Base-by-base conservation (phyloP, 148 eudicot genomes). In the Diospyros kaki region DNA sequence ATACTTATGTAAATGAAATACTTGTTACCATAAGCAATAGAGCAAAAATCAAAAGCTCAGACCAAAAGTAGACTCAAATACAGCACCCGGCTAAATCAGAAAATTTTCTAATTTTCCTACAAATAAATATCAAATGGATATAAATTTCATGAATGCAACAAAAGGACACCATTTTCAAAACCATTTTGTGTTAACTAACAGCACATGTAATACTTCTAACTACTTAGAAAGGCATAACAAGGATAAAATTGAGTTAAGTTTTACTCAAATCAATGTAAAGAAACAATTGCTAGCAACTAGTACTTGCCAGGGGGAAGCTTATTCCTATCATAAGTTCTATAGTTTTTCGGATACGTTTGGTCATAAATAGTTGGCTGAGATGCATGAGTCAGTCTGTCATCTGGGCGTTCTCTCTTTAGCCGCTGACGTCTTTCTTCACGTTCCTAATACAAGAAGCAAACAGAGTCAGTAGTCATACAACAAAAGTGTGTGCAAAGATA, bases 351-450 rank as follows among this genome's bases (percentile, higher is more conserved):
- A 58, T 76, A 85, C 66, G 77, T 86, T 69, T 88, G 88, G 58
- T 91, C 93, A 76, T 79, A 76, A 66, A 67, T 74, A 58, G 71
- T 79, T 39, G 77, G 87, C 55, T 86, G 89, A 76, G 80, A 70
- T 70, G 65, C 76, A 82, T 86, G 89, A 70, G 69, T 64, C 64
- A 89, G 87, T 81, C 88, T 86, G 72, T 95, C 98, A 89, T 92
- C 96, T 39, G 81, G 77, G 9, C 85, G 93, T 69, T 91, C 91
- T 79, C 88, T 84, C 81, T 77, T 90, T 54, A 96, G 58, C 52
- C 88, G 78, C 58, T 82, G 90, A 64, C 87, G 86, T 73, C 99
- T 89, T 87, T 96, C 98, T 66, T 91, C 99, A 74, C 99, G 99
- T 80, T 96, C 99, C 99, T 96, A 77, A 84, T 74, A 60, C 64